A percentile compares a stretch with the other conserved stretches of the same genome.
Conservation (phyloP, 2,329 filamentous ascomycete species). For the Ilyonectria destructans region DNA sequence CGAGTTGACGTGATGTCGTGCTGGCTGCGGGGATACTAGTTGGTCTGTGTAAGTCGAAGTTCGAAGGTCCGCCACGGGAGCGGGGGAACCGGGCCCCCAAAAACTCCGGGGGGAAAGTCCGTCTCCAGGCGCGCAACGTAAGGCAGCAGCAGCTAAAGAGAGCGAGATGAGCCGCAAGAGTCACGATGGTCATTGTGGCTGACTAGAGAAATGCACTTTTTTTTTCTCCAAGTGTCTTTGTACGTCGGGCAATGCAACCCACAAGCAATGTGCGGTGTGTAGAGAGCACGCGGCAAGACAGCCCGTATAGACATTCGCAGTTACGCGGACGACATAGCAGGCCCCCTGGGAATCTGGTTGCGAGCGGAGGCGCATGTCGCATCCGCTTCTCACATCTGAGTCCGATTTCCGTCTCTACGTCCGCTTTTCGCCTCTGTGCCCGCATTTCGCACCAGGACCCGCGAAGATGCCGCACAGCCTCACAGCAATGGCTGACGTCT, state of each 20-base stretch:
- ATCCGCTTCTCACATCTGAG: background rate
- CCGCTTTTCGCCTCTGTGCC: background rate
- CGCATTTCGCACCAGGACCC: background rate
- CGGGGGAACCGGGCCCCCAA: conserved; percentile 4
- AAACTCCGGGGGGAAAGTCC: background rate
- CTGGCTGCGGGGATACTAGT: conserved; percentile 11
- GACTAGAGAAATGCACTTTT: background rate
- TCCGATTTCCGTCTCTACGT: background rate
- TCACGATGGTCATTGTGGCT: background rate
- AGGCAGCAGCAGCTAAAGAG: background rate
- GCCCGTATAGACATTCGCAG: background rate
- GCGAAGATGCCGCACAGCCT: background rate
- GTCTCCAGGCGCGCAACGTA: background rate
- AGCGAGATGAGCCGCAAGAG: background rate
- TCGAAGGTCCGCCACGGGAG: conserved; percentile 13
- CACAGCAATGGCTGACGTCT: background rate
- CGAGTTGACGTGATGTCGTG: conserved; percentile 8
- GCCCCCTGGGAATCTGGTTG: background rate
- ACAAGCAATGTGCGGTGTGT: background rate
- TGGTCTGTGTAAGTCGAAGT: conserved; percentile 9
- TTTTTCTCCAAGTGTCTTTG: background rate
- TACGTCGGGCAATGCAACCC: background rate
- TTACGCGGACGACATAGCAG: background rate
- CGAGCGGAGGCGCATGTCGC: background rate
- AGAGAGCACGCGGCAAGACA: background rate